A percentile compares a stretch with the other conserved stretches of the same genome.
Evolutionary conservation across 768 basidiomycete species (phyloP).

Genomic region (Boletellus emodensis): DNA sequence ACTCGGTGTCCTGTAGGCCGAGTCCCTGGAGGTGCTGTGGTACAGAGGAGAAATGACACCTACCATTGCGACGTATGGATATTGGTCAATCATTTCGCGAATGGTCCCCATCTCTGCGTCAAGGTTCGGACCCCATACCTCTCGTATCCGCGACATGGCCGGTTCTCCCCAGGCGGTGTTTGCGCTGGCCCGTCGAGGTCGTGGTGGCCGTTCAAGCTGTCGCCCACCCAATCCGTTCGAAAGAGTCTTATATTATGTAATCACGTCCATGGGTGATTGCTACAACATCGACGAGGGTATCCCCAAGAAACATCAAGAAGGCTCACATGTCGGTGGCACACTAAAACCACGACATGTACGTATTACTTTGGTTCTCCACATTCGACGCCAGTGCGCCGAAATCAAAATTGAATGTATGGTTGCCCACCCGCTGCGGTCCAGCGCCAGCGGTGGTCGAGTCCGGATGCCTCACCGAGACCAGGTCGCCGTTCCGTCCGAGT

Average conservation of each 20-base stretch:
- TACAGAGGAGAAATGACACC: constrained; percentile 27
- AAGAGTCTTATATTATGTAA: constrained; percentile 22
- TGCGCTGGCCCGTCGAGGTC: constrained; percentile 11
- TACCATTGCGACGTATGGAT: constrained; percentile 95
- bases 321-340: neutral
- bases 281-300: constrained; percentile 3
- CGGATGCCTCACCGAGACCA: constrained; percentile 17
- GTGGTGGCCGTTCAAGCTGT: constrained; percentile 19
- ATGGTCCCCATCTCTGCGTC: constrained; percentile 89
- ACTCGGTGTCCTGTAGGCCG: constrained; percentile 84
- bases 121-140: constrained; percentile 94
- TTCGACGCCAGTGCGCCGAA: constrained; percentile 54
- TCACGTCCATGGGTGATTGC: constrained; percentile 2
- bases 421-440: constrained; percentile 42
- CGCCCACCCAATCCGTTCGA: constrained; percentile 10
- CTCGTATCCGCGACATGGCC: constrained; percentile 80
- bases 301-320: constrained; percentile 20
- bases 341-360: constrained; percentile 69
- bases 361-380: constrained; percentile 51
- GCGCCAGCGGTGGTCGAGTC: constrained; percentile 19
- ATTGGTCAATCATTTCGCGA: constrained; percentile 81
- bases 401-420: constrained; percentile 58
- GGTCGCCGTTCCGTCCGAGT: constrained; percentile 28
- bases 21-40: constrained; percentile 4
- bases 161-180: neutral